Conservation (phyloP, 495 filamentous ascomycete genomes). For the Parathielavia appendiculata region DNA sequence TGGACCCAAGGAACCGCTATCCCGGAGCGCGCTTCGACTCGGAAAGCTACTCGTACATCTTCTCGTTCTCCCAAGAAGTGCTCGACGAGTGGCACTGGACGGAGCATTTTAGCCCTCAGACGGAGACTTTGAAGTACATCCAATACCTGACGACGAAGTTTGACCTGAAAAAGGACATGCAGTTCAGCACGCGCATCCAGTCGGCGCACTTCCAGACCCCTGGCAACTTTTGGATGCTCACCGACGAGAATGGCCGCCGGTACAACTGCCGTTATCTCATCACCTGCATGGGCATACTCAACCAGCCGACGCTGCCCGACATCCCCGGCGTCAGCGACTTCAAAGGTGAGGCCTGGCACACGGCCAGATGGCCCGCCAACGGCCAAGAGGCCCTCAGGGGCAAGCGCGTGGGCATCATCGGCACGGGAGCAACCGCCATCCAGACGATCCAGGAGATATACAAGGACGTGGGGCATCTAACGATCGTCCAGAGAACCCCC, state of each 20-base stretch:
- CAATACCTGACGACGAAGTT: constrained; percentile 39
- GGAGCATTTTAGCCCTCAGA: constrained; percentile 36
- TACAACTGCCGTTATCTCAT: constrained; percentile 32
- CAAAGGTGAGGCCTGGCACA: constrained; percentile 46
- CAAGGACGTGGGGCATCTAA: constrained; percentile 42
- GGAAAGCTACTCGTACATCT: constrained; percentile 40
- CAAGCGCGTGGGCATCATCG: constrained; percentile 48
- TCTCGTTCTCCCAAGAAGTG: constrained; percentile 34
- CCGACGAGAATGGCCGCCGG: constrained; percentile 31
- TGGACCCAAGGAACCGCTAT: constrained; percentile 31
- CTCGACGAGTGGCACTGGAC: constrained; percentile 45
- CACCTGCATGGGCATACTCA: constrained; percentile 37
- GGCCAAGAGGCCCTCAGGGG: constrained; percentile 40
- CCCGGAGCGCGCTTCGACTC: constrained; percentile 44
- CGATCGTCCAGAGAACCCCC: constrained; percentile 47
- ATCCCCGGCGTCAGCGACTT: constrained; percentile 39
- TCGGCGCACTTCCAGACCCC: constrained; percentile 36
- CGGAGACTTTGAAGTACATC: constrained; percentile 43
- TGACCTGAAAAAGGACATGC: constrained; percentile 41
- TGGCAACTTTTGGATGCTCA: constrained; percentile 34
- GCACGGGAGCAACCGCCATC: constrained; percentile 50
- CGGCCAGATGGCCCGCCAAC: constrained; percentile 48
- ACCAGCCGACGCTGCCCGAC: constrained; percentile 42
- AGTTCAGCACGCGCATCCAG: constrained; percentile 38
- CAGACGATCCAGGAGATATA: constrained; percentile 47